These are phyloP conservation scores for Phytophthora pseudosyringae DNA, from an alignment of 352 stramenopile species.

Conservation along the genomic window DNA sequence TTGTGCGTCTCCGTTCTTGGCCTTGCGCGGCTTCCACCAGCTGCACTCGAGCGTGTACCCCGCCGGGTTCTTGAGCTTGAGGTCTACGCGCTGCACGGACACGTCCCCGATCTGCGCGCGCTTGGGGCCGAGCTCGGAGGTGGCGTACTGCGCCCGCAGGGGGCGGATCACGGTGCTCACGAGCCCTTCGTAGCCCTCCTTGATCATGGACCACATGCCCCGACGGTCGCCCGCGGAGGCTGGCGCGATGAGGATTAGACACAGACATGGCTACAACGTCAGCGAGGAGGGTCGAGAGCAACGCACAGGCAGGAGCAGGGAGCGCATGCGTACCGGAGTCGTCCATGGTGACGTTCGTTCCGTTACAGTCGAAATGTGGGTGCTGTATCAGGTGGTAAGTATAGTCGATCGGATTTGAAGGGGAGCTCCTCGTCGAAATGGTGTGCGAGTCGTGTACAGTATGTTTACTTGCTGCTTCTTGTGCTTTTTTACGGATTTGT, in stretches of 20 bases:
- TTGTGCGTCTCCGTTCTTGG: slow-evolving; percentile 2
- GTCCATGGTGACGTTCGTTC: slow-evolving; percentile 41
- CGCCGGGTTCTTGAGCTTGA: slow-evolving; percentile 78
- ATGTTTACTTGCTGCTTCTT: slow-evolving; percentile 14
- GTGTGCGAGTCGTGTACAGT: neutral
- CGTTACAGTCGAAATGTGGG: slow-evolving; percentile 4
- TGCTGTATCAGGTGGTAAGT: slow-evolving; percentile 30
- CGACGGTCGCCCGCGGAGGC: slow-evolving; percentile 55
- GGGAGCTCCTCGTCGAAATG: slow-evolving; percentile 1
- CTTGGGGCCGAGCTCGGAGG: slow-evolving; percentile 71
- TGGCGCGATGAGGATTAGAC: slow-evolving; percentile 16
- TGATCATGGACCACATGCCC: slow-evolving; percentile 85
- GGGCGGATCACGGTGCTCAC: slow-evolving; percentile 85
- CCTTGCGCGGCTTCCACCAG: slow-evolving; percentile 77
- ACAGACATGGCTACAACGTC: slow-evolving; percentile 18
- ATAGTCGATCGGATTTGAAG: slow-evolving; percentile 11
- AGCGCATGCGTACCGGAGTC: slow-evolving; percentile 38
- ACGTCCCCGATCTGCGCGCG: slow-evolving; percentile 60
- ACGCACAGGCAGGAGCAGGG: neutral
- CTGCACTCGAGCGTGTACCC: slow-evolving; percentile 85
- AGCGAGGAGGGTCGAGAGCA: neutral
- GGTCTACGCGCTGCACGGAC: slow-evolving; percentile 67
- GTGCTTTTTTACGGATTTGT: slow-evolving; percentile 10
- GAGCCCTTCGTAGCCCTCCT: slow-evolving; percentile 83
- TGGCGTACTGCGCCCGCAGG: slow-evolving; percentile 63